phyloP scores from a whole-genome alignment of 495 filamentous ascomycete genomes.

The Neurospora sp. region DNA sequence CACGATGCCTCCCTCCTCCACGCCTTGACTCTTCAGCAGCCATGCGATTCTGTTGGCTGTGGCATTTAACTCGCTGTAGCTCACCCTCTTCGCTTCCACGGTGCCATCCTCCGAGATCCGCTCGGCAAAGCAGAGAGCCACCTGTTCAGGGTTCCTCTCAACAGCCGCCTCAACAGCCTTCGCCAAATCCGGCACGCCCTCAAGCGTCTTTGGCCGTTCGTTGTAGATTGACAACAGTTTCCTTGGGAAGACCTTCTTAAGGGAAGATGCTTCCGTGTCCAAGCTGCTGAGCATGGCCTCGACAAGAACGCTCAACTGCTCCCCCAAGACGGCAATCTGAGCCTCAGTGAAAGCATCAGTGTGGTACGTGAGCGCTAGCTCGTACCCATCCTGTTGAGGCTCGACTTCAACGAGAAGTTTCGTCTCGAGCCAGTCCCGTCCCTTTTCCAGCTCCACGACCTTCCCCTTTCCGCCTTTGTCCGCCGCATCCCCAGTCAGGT shows the following conservation, averaged over 20 bases:
- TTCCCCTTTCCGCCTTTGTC: conserved; percentile 11
- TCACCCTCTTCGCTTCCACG: conserved; percentile 32
- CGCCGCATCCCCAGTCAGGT: background rate
- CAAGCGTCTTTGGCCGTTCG: conserved; percentile 9
- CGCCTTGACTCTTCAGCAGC: conserved; percentile 37
- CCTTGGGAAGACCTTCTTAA: conserved; percentile 23
- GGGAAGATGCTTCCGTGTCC: conserved; percentile 16
- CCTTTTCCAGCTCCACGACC: background rate
- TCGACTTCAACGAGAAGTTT: conserved; percentile 62
- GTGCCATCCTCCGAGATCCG: conserved; percentile 22
- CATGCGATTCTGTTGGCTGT: conserved; percentile 56
- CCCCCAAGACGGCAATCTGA: conserved; percentile 37
- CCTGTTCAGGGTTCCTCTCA: conserved; percentile 32
- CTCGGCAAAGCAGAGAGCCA: conserved; percentile 51
- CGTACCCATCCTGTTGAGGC: conserved; percentile 42
- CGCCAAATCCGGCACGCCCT: conserved; percentile 29
- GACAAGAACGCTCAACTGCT: conserved; percentile 27
- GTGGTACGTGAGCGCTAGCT: conserved; percentile 45
- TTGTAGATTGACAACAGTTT: conserved; percentile 42
- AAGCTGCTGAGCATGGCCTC: conserved; percentile 30
- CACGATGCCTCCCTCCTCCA: conserved; percentile 43
- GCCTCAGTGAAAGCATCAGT: conserved; percentile 30
- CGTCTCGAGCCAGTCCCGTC: conserved; percentile 59
- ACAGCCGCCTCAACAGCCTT: conserved; percentile 45
- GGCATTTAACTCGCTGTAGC: conserved; percentile 52